Base-by-base conservation (phyloP, 768 basidiomycete species). In the Inosperma sp. region DNA sequence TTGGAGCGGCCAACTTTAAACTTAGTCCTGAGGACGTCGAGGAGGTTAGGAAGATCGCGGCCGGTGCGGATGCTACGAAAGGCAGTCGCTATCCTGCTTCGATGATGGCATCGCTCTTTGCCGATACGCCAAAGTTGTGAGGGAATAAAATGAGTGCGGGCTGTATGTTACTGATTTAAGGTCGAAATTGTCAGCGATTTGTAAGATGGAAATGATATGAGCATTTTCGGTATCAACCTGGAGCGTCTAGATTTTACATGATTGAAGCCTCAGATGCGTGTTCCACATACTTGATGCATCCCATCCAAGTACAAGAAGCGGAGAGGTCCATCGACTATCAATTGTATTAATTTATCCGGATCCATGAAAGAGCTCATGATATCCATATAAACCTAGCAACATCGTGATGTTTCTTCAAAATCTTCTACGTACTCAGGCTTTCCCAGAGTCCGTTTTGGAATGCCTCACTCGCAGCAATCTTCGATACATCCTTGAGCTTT, bases 371-470 rank as follows among this genome's bases (percentile, higher is more conserved):
- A n/a, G n/a, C n/a, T n/a, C n/a, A n/a, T n/a, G n/a, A n/a, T n/a
- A n/a, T n/a, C n/a, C n/a, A n/a, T n/a, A n/a, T n/a, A n/a, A n/a
- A n/a, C n/a, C n/a, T n/a, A n/a, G n/a, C n/a, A n/a, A n/a, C n/a
- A n/a, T 8, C 8, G 8, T 8, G 8, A 23, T 26, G 37, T 7
- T 53, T 43, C 21, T 42, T 40, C 21, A 59, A 41, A 22, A 59
- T 48, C 29, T 23, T 44, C 14, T 69, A 67, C 3, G 71, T 68
- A 12, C n/a, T n/a, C n/a, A n/a, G n/a, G n/a, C 68, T 71, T 7
- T 65, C 56, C 69, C 73, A 75, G 17, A 73, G 62, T 52, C 73
- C 68, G 23, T 62, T 51, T 17, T 68, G 71, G 31, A 74, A 55
- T 44, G 68, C 65, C 48, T 63, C 57, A 36, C 63, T 59, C 45